These are phyloP conservation scores for Rostrohypoxylon terebratum DNA, from an alignment of 495 filamentous ascomycete genomes.

Conservation along the genomic window DNA sequence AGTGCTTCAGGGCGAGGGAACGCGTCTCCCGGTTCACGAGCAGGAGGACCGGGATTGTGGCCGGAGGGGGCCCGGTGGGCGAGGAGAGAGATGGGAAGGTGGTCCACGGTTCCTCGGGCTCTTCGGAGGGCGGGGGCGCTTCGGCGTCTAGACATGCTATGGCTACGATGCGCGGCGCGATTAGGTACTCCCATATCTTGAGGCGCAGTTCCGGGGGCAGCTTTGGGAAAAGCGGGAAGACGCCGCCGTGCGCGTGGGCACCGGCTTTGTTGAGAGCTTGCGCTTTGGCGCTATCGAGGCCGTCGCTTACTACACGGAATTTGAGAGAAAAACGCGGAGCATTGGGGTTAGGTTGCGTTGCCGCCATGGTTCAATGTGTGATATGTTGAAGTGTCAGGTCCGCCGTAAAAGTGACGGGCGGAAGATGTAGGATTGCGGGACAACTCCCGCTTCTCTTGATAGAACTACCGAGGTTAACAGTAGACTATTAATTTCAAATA, in stretches of 20 bases:
- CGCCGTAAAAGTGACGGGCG: neutral
- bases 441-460: neutral
- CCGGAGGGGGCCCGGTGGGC: neutral
- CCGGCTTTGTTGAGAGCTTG: constrained; percentile 29
- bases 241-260: constrained; percentile 27
- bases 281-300: constrained; percentile 39
- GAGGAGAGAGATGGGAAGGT: constrained; percentile 2
- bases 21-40: constrained; percentile 57
- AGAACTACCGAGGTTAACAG: neutral
- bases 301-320: constrained; percentile 55
- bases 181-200: constrained; percentile 57
- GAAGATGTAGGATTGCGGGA: neutral
- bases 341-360: neutral
- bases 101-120: constrained; percentile 18
- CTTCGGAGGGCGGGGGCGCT: constrained; percentile 10
- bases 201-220: constrained; percentile 62
- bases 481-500: neutral
- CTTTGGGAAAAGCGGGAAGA: constrained; percentile 53
- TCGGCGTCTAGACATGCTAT: constrained; percentile 50
- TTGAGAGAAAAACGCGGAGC: constrained; percentile 51
- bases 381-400: neutral
- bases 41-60: constrained; percentile 54
- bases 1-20: constrained; percentile 54
- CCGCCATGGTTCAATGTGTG: neutral
- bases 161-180: constrained; percentile 55